Percentiles rank a stretch among this genome's conserved stretches.
These are phyloP conservation scores for Irpex sp. DNA, from an alignment of 1,284 basidiomycete genomes.

Conservation along the genomic window DNA sequence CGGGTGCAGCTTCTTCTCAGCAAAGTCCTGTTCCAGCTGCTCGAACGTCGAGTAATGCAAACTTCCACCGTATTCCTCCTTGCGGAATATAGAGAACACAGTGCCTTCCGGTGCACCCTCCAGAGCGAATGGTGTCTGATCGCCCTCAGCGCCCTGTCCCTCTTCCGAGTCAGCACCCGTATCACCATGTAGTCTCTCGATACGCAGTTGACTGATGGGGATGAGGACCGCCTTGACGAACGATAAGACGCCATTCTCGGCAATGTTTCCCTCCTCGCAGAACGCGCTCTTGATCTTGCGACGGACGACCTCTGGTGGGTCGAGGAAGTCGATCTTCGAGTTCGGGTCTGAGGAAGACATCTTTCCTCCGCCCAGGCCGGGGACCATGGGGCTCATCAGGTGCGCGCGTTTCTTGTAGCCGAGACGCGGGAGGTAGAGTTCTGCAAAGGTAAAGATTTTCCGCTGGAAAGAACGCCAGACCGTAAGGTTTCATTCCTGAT, in stretches of 20 bases:
- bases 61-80: conserved; percentile 82
- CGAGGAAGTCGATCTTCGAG: conserved; percentile 98
- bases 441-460: conserved; percentile 99
- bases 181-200: conserved; percentile 49
- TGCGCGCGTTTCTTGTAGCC: conserved; percentile 96
- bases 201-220: conserved; percentile 77
- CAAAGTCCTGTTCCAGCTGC: conserved; percentile 77
- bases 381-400: conserved; percentile 99
- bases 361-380: conserved; percentile 92
- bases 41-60: conserved; percentile 73
- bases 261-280: conserved; percentile 91
- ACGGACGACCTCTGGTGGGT: conserved; percentile 78
- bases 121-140: conserved; percentile 59
- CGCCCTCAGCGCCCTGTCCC: conserved; percentile 38
- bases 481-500: neutral
- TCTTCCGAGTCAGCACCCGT: conserved; percentile 37
- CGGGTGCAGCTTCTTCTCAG: conserved; percentile 78
- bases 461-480: conserved; percentile 48
- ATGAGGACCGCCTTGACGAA: conserved; percentile 90
- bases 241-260: conserved; percentile 89
- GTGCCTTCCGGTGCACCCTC: conserved; percentile 78
- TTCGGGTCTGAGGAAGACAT: conserved; percentile 99
- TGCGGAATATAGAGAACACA: conserved; percentile 77
- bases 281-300: conserved; percentile 93
- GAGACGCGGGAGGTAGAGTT: conserved; percentile 89